Conservation (phyloP, 192 early-diverging fungal genomes). For the Linnemannia schmuckeri region DNA sequence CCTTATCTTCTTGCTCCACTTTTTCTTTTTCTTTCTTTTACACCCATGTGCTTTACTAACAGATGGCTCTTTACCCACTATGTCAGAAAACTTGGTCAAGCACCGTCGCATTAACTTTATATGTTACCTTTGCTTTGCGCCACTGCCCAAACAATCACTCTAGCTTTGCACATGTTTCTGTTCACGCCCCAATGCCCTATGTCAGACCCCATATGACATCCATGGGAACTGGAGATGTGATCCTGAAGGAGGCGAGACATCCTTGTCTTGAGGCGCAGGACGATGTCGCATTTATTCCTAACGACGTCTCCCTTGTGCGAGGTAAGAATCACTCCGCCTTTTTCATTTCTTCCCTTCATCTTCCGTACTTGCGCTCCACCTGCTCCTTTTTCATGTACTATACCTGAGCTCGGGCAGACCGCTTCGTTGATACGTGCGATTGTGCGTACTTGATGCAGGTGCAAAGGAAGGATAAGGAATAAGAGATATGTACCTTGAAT, state of each 20-base stretch:
- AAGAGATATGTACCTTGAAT: not conserved
- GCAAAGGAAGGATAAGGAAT: not conserved
- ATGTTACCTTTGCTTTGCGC: not conserved
- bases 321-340: slow-evolving; percentile 55
- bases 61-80: not conserved
- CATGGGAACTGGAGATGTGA: slow-evolving; percentile 75
- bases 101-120: not conserved
- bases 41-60: not conserved
- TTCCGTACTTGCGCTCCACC: not conserved
- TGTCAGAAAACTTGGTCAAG: not conserved
- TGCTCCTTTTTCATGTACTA: not conserved
- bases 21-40: not conserved
- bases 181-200: slow-evolving; percentile 87
- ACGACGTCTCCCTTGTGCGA: slow-evolving; percentile 83
- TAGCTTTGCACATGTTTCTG: slow-evolving; percentile 89
- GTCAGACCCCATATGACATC: slow-evolving; percentile 79
- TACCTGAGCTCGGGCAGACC: not conserved
- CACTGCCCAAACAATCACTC: slow-evolving; percentile 11
- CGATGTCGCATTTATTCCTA: slow-evolving; percentile 93
- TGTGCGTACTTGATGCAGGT: not conserved
- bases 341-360: not conserved
- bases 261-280: slow-evolving; percentile 96
- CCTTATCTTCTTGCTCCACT: not conserved
- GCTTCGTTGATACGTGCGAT: not conserved
- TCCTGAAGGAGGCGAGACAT: slow-evolving; percentile 82